Evolutionary conservation across 2,329 filamentous ascomycete genomes (phyloP).

Genomic region (Clonostachys sp.): DNA sequence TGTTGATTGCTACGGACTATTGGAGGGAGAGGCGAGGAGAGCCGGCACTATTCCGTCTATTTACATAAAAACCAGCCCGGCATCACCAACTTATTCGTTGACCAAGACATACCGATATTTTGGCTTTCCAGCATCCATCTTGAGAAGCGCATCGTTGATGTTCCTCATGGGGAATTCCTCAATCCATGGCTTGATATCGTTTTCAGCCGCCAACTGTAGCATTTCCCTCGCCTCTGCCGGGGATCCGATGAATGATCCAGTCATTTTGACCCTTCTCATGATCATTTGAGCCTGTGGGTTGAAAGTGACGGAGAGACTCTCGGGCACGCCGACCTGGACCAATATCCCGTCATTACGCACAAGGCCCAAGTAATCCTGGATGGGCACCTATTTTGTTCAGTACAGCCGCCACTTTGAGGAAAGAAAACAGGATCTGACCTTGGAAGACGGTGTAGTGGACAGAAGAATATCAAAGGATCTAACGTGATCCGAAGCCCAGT

Average conservation of each 20-base stretch:
- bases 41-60: neutral
- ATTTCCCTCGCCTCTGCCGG: slow-evolving; percentile 55
- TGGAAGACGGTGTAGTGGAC: slow-evolving; percentile 43
- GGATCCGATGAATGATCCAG: slow-evolving; percentile 40
- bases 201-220: slow-evolving; percentile 51
- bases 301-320: slow-evolving; percentile 2
- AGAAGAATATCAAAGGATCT: slow-evolving; percentile 52
- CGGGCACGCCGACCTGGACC: slow-evolving; percentile 53
- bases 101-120: slow-evolving; percentile 34
- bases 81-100: slow-evolving; percentile 17
- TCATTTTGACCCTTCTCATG: slow-evolving; percentile 43
- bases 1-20: slow-evolving; percentile 25
- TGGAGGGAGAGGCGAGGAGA: slow-evolving; percentile 14
- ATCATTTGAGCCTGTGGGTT: slow-evolving; percentile 39
- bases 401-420: neutral
- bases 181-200: slow-evolving; percentile 53
- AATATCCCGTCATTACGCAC: slow-evolving; percentile 52
- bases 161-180: slow-evolving; percentile 44
- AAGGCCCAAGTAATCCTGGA: slow-evolving; percentile 55
- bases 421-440: neutral
- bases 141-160: slow-evolving; percentile 44
- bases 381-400: slow-evolving; percentile 42
- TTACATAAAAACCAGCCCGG: too few relatives aligned
- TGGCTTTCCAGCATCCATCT: slow-evolving; percentile 46
- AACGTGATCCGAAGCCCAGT: slow-evolving; percentile 47